Evolutionary conservation across 2,329 filamentous ascomycete genomes (phyloP).

Genomic region (Cladosporium sp.): DNA sequence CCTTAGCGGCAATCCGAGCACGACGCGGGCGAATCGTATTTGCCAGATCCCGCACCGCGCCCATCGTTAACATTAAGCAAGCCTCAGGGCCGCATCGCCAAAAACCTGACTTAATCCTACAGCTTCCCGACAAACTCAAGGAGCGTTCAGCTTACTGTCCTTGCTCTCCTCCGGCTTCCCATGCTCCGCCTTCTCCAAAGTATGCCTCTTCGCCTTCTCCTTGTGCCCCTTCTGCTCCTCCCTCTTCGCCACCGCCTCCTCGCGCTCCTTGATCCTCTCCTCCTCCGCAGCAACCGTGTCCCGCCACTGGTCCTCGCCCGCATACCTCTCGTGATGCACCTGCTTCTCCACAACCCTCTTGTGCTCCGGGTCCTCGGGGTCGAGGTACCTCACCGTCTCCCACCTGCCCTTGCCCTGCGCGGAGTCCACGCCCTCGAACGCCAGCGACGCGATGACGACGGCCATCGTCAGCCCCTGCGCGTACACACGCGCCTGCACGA

Average conservation of each 20-base stretch:
- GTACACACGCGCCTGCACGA: conserved; percentile 91
- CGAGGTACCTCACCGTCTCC: conserved; percentile 76
- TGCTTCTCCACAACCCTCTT: conserved; percentile 79
- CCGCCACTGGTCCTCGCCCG: conserved; percentile 90
- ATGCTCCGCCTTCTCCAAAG: conserved; percentile 6
- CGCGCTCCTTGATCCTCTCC: conserved; percentile 49
- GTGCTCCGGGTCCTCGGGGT: conserved; percentile 75
- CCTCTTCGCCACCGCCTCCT: conserved; percentile 30
- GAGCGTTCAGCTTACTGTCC: conserved; percentile 16
- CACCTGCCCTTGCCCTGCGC: conserved; percentile 69
- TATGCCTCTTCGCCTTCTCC: conserved; percentile 15
- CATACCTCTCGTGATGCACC: conserved; percentile 79
- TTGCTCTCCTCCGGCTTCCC: conserved; percentile 12
- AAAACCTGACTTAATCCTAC: not conserved
- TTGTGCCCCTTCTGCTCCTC: conserved; percentile 22
- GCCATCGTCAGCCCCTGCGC: conserved; percentile 83
- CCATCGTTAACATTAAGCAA: not conserved
- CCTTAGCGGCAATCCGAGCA: too few species aligned
- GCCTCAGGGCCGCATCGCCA: not conserved
- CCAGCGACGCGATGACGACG: conserved; percentile 74
- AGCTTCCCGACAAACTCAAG: conserved; percentile 1
- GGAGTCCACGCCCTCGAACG: conserved; percentile 75
- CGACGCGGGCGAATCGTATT: too few species aligned
- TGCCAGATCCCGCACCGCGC: too few species aligned
- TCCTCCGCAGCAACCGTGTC: conserved; percentile 83